Evolutionary conservation across 202 grass and related monocot genomes (phyloP).

Genomic region (Cymbopogon flexuosus): DNA sequence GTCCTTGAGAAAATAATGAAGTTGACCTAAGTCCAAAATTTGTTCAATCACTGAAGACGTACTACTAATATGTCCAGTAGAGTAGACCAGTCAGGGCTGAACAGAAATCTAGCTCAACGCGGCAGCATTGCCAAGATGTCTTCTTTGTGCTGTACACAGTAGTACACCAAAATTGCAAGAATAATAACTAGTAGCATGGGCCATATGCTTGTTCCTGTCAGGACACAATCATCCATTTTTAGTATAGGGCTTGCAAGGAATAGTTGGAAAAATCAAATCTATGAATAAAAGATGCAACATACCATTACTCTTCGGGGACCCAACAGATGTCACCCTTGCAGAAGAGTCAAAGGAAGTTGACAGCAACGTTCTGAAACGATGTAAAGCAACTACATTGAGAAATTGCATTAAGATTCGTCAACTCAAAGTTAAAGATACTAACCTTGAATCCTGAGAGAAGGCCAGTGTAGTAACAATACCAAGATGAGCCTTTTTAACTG

Average conservation of each 20-base stretch:
- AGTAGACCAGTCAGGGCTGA: background rate
- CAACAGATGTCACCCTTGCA: slow-evolving; percentile 63
- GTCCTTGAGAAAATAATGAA: slow-evolving; percentile 4
- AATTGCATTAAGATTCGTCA: slow-evolving; percentile 4
- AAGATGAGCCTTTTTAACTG: too few relatives aligned
- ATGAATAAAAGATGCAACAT: slow-evolving; percentile 10
- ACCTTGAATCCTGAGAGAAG: background rate
- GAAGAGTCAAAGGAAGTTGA: slow-evolving; percentile 90
- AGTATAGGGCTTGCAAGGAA: slow-evolving; percentile 17
- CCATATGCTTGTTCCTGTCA: slow-evolving; percentile 51
- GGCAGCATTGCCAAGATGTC: slow-evolving; percentile 35
- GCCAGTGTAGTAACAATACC: too few relatives aligned
- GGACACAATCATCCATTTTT: slow-evolving; percentile 33
- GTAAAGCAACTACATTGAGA: slow-evolving; percentile 20
- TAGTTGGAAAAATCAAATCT: slow-evolving; percentile 20
- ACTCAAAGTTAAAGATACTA: slow-evolving; percentile 26
- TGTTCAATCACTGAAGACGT: background rate
- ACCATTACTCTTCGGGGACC: slow-evolving; percentile 48
- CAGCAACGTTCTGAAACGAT: slow-evolving; percentile 55
- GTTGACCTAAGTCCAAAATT: slow-evolving; percentile 8
- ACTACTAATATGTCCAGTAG: background rate
- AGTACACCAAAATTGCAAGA: slow-evolving; percentile 69
- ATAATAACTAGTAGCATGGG: slow-evolving; percentile 57
- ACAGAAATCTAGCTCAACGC: slow-evolving; percentile 22
- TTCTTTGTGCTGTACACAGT: slow-evolving; percentile 48